These are phyloP conservation scores for Talaromyces sp. DNA, from an alignment of 2,329 filamentous ascomycete genomes.

Conservation along the genomic window DNA sequence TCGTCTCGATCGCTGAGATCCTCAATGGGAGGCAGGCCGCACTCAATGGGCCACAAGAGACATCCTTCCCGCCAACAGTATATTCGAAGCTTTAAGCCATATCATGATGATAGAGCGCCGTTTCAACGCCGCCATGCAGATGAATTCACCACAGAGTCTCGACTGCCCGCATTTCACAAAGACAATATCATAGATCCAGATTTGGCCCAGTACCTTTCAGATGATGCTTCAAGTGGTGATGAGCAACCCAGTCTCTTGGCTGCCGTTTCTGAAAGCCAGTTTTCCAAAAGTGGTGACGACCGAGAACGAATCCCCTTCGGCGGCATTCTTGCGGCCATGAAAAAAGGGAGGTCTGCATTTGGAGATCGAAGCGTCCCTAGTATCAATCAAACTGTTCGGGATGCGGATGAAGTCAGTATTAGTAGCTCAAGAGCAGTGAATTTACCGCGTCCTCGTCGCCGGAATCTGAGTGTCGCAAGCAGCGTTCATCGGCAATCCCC, in stretches of 20 bases:
- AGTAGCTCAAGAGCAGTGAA: slow-evolving; percentile 61
- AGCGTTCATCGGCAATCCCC: slow-evolving; percentile 74
- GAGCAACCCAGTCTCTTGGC: slow-evolving; percentile 85
- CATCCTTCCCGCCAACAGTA: slow-evolving; percentile 87
- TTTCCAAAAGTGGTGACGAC: slow-evolving; percentile 67
- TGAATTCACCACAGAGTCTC: slow-evolving; percentile 65
- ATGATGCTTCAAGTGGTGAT: slow-evolving; percentile 88
- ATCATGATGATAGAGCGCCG: slow-evolving; percentile 78
- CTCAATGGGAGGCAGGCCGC: slow-evolving; percentile 67
- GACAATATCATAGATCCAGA: slow-evolving; percentile 99
- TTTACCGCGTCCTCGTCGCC: slow-evolving; percentile 66
- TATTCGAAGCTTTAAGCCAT: slow-evolving; percentile 72
- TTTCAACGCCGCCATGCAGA: slow-evolving; percentile 77
- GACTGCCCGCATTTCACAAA: slow-evolving; percentile 90
- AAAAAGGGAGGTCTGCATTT: slow-evolving; percentile 71
- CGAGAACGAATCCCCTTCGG: slow-evolving; percentile 74
- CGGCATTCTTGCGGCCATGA: slow-evolving; percentile 70
- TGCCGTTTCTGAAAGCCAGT: slow-evolving; percentile 68
- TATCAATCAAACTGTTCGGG: slow-evolving; percentile 69
- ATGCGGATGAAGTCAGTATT: slow-evolving; percentile 66
- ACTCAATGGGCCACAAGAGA: slow-evolving; percentile 79
- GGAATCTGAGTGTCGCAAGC: slow-evolving; percentile 84
- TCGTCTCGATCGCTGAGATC: slow-evolving; percentile 89
- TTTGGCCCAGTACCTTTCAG: slow-evolving; percentile 91
- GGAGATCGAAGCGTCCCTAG: slow-evolving; percentile 77